phyloP scores from a whole-genome alignment of 148 eudicot genomes.

The Silene conica region DNA sequence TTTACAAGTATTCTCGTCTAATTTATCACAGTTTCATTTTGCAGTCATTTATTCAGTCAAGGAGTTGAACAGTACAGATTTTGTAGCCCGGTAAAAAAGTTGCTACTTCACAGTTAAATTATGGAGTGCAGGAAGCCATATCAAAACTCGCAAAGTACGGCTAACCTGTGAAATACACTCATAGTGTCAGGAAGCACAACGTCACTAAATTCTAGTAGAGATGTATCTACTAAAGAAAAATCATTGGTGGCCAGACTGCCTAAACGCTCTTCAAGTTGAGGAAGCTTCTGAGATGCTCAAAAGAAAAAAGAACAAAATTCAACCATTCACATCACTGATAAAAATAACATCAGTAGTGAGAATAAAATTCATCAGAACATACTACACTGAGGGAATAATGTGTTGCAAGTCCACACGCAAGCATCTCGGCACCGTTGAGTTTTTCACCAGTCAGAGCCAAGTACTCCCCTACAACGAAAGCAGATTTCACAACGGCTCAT shows the following conservation, averaged over 20 bases:
- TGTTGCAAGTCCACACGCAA: conserved; percentile 89
- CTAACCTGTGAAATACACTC: conserved; percentile 70
- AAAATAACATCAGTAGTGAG: conserved; percentile 6
- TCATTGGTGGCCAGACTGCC: conserved; percentile 70
- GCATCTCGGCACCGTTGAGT: conserved; percentile 82
- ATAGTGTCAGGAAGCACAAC: conserved; percentile 55
- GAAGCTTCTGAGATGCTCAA: conserved; percentile 57
- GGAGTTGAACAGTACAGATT: background rate
- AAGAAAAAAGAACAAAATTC: background rate
- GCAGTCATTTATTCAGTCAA: background rate
- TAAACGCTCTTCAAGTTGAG: conserved; percentile 67
- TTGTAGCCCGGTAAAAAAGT: background rate
- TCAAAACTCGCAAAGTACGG: conserved; percentile 18
- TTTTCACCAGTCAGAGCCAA: conserved; percentile 75
- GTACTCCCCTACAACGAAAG: conserved; percentile 65
- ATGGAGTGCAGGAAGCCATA: background rate
- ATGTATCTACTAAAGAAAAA: conserved; percentile 70
- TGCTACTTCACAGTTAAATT: conserved; percentile 2
- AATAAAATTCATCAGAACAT: conserved; percentile 26
- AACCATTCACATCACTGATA: conserved; percentile 13
- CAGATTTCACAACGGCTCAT: background rate
- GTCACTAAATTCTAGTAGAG: conserved; percentile 53
- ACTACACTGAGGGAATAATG: conserved; percentile 66
- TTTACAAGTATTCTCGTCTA: background rate
- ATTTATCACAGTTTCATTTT: background rate